Evolutionary conservation across 2,329 filamentous ascomycete species (phyloP), one percentile per base, ranked within the genome.

Genomic region (Hirsutella minnesotensis): DNA sequence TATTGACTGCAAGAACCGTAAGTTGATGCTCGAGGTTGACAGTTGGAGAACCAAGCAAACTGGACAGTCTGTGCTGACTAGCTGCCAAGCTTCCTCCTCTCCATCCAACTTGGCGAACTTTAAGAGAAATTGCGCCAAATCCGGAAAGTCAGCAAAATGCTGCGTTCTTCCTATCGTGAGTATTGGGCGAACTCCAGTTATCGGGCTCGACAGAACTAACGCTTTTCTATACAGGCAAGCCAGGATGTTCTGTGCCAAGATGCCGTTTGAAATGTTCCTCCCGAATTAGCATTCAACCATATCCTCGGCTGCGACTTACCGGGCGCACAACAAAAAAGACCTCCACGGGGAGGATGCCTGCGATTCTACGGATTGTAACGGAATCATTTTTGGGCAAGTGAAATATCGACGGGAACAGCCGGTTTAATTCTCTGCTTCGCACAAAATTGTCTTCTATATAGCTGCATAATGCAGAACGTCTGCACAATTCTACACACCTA

Each of bases 121-220:
- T 29, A 9, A 38, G 0, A 9, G 4, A 0, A 39, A 43, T 18
- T 47, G 44, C 44, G 10, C 22, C 4, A 5, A 9, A 2, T 12
- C 19, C 9, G 46, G 38, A 16, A 9, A 9, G 16, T 1, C 22
- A 2, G 19, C 46, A 8, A n/a, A 33, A 3, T 47, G 46, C 38
- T 47, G 46, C 29, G 31, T n/a, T 12, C 2, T 47, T 16, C 41
- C 41, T 1, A 7, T 47, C 16, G 46, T 47, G n/a, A 46, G 46
- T 43, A 12, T n/a, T n/a, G n/a, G n/a, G 5, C n/a, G 31, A 33
- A 13, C 15, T 13, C 8, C 8, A 33, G 31, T 5, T n/a, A 13
- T 16, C 15, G 5, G 31, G 10, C 8, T 5, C n/a, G 10, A n/a
- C n/a, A n/a, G 15, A n/a, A 13, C n/a, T 33, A 27, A 27, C 15